A percentile compares a stretch with the other conserved stretches of the same genome.
These are phyloP conservation scores for Plasmodium adleri DNA, from an alignment of 169 alveolate genomes.

Conservation along the genomic window DNA sequence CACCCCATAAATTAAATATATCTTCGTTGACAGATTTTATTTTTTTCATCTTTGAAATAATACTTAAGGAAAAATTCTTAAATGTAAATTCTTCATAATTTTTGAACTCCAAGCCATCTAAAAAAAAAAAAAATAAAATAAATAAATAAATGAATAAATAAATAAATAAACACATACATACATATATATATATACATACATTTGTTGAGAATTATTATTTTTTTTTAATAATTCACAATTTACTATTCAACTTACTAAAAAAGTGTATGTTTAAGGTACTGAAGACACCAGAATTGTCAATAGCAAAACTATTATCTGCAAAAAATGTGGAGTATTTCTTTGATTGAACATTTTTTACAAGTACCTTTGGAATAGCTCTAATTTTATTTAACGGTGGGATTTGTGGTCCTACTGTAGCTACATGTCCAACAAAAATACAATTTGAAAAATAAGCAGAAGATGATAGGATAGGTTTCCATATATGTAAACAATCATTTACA, in stretches of 20 bases:
- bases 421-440: conserved; percentile 42
- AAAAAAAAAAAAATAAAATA: neutral
- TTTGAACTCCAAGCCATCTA: conserved; percentile 38
- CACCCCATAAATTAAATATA: conserved; percentile 75
- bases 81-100: conserved; percentile 63
- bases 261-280: conserved; percentile 38
- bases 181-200: neutral
- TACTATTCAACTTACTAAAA: conserved; percentile 18
- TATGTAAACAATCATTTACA: conserved; percentile 74
- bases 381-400: conserved; percentile 71
- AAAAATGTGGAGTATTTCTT: conserved; percentile 42
- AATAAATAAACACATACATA: neutral
- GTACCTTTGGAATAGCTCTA: conserved; percentile 70
- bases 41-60: conserved; percentile 47
- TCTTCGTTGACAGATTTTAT: conserved; percentile 73
- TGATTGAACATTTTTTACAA: conserved; percentile 28
- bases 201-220: neutral
- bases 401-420: conserved; percentile 64
- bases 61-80: conserved; percentile 36
- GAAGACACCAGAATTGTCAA: conserved; percentile 62
- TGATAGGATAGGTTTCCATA: conserved; percentile 72
- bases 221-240: neutral
- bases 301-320: conserved; percentile 53
- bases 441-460: conserved; percentile 23
- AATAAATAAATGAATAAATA: neutral